Conservation (phyloP, 495 filamentous ascomycete species). For the Penicillium pulvis region DNA sequence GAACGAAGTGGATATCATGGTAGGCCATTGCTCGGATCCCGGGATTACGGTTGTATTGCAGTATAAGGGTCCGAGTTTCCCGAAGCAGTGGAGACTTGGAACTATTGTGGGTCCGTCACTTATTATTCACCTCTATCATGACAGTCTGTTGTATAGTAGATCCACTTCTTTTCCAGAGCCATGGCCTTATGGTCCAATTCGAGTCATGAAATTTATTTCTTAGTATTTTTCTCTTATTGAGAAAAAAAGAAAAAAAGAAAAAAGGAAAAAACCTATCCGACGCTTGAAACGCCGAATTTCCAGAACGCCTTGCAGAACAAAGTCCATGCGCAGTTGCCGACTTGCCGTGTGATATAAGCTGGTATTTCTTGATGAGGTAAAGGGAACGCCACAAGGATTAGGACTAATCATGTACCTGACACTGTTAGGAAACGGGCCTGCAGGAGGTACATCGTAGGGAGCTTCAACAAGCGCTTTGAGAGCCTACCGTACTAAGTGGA, state of each 20-base stretch:
- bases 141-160: background rate
- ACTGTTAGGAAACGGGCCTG: constrained; percentile 8
- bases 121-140: constrained; percentile 8
- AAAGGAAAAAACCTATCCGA: background rate
- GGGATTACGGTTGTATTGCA: constrained; percentile 18
- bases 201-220: constrained; percentile 3
- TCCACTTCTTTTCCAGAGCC: constrained; percentile 13
- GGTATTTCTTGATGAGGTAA: background rate
- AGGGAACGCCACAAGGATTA: constrained; percentile 9
- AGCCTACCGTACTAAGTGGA: background rate
- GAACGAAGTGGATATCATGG: background rate
- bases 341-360: constrained; percentile 1
- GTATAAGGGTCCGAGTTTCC: constrained; percentile 12
- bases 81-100: constrained; percentile 6
- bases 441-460: background rate
- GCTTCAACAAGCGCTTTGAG: background rate
- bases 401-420: constrained; percentile 9
- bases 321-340: background rate
- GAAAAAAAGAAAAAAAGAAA: too few species aligned
- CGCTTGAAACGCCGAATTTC: background rate
- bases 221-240: too few species aligned
- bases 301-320: constrained; percentile 4
- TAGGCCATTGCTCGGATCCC: constrained; percentile 3
- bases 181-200: constrained; percentile 12
- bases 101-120: constrained; percentile 4